Conservation (phyloP, 768 basidiomycete species). For the Hirschioporus abietinus region DNA sequence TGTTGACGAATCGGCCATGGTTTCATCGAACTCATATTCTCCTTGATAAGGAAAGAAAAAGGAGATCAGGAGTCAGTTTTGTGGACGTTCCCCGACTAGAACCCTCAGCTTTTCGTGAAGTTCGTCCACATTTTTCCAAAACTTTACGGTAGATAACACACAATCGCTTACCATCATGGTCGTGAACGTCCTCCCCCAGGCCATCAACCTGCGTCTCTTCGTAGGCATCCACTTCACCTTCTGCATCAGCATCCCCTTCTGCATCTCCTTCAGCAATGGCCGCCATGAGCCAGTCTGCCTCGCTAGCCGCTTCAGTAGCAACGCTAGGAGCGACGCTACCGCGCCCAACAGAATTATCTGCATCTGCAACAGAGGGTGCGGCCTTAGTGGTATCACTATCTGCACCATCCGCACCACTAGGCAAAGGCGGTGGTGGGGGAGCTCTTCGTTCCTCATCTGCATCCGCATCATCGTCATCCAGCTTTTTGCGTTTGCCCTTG, state of each 20-base stretch:
- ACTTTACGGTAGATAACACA: background rate
- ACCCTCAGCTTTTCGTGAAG: background rate
- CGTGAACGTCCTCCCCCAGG: background rate
- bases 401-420: slow-evolving; percentile 49
- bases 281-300: slow-evolving; percentile 87
- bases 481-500: slow-evolving; percentile 84
- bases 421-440: slow-evolving; percentile 51
- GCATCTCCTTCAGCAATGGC: slow-evolving; percentile 69
- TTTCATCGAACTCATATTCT: background rate
- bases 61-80: background rate
- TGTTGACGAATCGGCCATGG: background rate
- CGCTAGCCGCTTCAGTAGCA: slow-evolving; percentile 50
- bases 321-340: slow-evolving; percentile 64
- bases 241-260: slow-evolving; percentile 29
- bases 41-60: background rate
- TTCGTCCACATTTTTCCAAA: background rate
- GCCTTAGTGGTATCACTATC: slow-evolving; percentile 38
- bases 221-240: slow-evolving; percentile 21
- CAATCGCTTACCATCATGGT: background rate
- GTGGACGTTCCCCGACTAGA: background rate
- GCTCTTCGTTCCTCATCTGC: slow-evolving; percentile 64
- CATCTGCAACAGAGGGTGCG: slow-evolving; percentile 28
- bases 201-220: slow-evolving; percentile 6
- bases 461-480: slow-evolving; percentile 85
- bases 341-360: slow-evolving; percentile 36